Base-by-base conservation (phyloP, 345 rosid species). In the Lenwebbia sp. region DNA sequence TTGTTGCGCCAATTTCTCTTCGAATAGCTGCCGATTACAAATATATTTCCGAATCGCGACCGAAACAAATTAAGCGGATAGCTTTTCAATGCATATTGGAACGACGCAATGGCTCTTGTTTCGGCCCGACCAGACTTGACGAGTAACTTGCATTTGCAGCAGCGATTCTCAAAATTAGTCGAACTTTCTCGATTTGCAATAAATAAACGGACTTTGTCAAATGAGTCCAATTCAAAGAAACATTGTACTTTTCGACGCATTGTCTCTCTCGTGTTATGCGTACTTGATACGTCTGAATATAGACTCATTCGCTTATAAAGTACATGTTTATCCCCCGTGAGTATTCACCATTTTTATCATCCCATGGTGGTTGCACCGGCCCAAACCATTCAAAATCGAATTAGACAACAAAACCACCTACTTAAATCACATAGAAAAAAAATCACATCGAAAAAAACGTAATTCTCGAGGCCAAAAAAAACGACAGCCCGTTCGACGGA, bases 211-310 rank as follows among this genome's bases (percentile, higher is more conserved):
- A 14, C 54, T 53, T 53, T 53, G 21, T 53, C 21, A 50, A 52
- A 15, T 4, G 21, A 53, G 54, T 53, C 54, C 54, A 5, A 15
- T 53, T 53, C 21, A 53, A 53, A 15, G 0, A 53, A 15, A 0
- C 17, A 52, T 52, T 52, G 37, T 6, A n/a, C 13, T 28, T 60
- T n/a, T 28, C 10, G 14, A 3, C 14, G 5, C 74, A 28, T n/a
- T 25, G 40, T 33, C 10, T 62, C 5, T 17, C 9, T 30, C 5
- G 0, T 14, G 22, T 0, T 9, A 1, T 62, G 23, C 11, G 5
- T 14, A 14, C 0, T 28, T 6, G 15, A 2, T 62, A 28, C 17
- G 17, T 52, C 50, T 0, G 5, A 13, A 13, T 14, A 13, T 15
- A 52, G 15, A 52, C 15, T 52, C 54, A 14, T 28, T 28, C 15